Conservation (phyloP, 2,329 filamentous ascomycete species). For the Fusarium marasasianum region DNA sequence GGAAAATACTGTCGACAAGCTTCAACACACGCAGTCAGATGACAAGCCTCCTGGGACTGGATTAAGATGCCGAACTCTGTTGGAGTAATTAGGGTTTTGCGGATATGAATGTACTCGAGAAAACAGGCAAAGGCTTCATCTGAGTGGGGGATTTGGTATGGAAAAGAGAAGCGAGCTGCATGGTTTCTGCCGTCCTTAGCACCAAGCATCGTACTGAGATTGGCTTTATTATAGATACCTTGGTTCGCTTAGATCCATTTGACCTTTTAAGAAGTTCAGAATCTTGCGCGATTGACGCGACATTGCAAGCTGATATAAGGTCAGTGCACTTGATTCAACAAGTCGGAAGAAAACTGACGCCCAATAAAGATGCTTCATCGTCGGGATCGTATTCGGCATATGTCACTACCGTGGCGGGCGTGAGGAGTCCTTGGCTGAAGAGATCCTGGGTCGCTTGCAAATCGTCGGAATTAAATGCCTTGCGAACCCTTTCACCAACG, state of each 20-base stretch:
- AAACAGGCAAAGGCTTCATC: accelerated
- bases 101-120: neutral
- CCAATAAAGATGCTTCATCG: accelerated
- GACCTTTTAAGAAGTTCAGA: accelerated
- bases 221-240: neutral
- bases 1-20: neutral
- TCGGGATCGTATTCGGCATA: accelerated
- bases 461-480: neutral
- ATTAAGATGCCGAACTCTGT: accelerated
- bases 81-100: accelerated
- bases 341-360: neutral
- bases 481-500: accelerated
- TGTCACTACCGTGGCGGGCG: accelerated
- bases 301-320: accelerated
- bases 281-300: accelerated
- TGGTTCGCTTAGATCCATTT: neutral
- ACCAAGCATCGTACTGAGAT: accelerated
- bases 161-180: accelerated
- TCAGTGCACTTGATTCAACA: too few relatives aligned
- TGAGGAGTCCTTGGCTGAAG: accelerated
- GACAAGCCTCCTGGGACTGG: accelerated
- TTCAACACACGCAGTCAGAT: accelerated
- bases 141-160: accelerated
- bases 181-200: neutral
- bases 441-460: neutral